phyloP scores from a whole-genome alignment of 2,329 filamentous ascomycete genomes.

The Fusarium sp. region DNA sequence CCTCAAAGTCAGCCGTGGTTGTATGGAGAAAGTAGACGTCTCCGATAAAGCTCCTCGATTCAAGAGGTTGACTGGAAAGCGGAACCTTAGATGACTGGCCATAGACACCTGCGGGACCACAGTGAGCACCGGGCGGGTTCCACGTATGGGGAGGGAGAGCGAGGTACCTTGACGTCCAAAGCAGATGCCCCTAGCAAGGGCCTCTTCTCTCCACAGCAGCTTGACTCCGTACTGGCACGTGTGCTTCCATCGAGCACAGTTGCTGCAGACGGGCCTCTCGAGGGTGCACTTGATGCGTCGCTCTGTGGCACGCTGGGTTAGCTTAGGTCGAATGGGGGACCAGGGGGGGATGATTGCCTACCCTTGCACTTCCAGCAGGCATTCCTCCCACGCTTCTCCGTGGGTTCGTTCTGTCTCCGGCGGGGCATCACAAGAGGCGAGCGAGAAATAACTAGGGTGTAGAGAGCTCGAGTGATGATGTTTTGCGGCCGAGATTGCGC shows the following conservation, averaged over 20 bases:
- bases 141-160: not conserved
- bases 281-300: conserved; percentile 11
- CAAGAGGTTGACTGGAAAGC: not conserved
- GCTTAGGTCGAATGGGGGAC: not conserved
- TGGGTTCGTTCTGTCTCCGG: conserved; percentile 3
- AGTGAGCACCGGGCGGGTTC: not conserved
- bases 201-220: conserved; percentile 20
- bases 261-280: conserved; percentile 13
- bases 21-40: conserved; percentile 8
- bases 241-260: conserved; percentile 5
- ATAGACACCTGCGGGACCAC: conserved; percentile 6
- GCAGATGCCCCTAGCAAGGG: conserved; percentile 16
- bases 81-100: conserved; percentile 4
- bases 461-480: not conserved
- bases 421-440: not conserved
- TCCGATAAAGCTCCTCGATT: not conserved
- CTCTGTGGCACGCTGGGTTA: not conserved
- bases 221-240: conserved; percentile 13
- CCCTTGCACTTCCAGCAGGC: conserved; percentile 20
- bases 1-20: not conserved
- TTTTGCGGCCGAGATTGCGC: not conserved
- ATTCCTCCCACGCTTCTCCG: conserved; percentile 19
- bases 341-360: not conserved
- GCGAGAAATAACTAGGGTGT: not conserved
- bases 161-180: conserved; percentile 12